Evolutionary conservation across 2,329 filamentous ascomycete species (phyloP), one percentile per base, ranked within the genome.

Genomic region (Akanthomyces uredinophilus): DNA sequence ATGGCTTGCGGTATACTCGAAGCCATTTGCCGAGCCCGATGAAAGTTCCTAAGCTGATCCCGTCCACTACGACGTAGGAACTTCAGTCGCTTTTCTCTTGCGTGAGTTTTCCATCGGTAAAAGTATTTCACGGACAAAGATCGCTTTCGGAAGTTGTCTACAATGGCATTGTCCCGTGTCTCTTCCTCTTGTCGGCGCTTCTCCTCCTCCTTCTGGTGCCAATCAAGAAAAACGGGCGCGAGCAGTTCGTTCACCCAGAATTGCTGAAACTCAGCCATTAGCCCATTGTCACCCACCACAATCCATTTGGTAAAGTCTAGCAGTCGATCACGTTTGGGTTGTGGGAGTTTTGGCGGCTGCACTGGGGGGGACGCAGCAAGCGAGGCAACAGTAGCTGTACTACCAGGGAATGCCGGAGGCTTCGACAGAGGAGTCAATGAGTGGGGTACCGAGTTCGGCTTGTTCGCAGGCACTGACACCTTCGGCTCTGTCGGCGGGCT

Each of bases 101-200:
- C 81, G 44, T 72, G 77, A 16, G 79, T 70, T 54, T 78, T 80
- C 84, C 84, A 87, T 20, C 75, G 75, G 66, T 85, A 85, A 64
- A 86, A 85, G 69, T 77, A 86, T 53, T 80, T 84, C 63, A 85
- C 72, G 14, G 75, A 72, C 35, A 86, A 73, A 60, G 76, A 84
- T 67, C 82, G 79, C 4, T 66, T 68, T 43, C 80, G 77, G 65
- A 81, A 84, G n/a, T 74, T 70, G 18, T 76, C 73, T 16, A 82
- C 82, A 59, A 81, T 72, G 2, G 75, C 76, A 70, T 81, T 50
- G 68, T 80, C 68, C 64, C 70, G 67, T 20, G 78, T 77, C 46
- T 84, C 81, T 66, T 83, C 81, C 61, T 83, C 81, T 52, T 72
- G 76, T 22, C 70, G 73, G 53, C 67, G 74, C 44, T 75, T 75